Percentiles rank a stretch among this genome's conserved stretches.
Conservation (phyloP, 306 rosid genomes). For the Alnus rubra region DNA sequence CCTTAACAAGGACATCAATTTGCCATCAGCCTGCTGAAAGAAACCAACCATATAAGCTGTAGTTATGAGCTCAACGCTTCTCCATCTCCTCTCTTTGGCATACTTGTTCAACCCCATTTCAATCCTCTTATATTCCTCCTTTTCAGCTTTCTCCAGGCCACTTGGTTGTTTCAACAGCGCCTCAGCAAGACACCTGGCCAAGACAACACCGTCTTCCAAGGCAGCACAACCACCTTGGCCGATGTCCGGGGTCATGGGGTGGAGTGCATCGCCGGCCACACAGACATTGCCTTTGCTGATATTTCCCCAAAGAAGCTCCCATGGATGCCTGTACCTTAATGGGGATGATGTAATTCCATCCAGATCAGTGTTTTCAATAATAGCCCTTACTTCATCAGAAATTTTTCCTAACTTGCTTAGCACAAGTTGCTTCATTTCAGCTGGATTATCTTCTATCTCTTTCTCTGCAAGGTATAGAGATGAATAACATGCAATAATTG, state of each 20-base stretch:
- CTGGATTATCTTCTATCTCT: conserved; percentile 37
- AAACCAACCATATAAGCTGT: conserved; percentile 49
- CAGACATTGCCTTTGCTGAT: conserved; percentile 64
- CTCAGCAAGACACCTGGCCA: conserved; percentile 57
- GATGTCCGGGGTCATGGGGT: conserved; percentile 67
- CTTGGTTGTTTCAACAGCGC: conserved; percentile 31
- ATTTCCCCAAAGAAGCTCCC: conserved; percentile 62
- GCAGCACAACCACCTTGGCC: conserved; percentile 71
- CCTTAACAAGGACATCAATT: conserved; percentile 39
- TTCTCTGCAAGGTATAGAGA: conserved; percentile 34
- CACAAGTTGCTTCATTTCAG: conserved; percentile 47
- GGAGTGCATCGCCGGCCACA: conserved; percentile 70
- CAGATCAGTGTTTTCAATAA: conserved; percentile 45
- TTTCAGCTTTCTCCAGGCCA: conserved; percentile 9
- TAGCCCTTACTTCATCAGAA: conserved; percentile 37
- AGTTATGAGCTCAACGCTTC: conserved; percentile 48
- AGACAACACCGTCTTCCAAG: conserved; percentile 56
- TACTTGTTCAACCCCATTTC: conserved; percentile 57
- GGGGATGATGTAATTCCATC: conserved; percentile 34
- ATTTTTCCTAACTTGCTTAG: conserved; percentile 48
- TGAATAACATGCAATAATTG: not conserved
- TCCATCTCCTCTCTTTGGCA: conserved; percentile 66
- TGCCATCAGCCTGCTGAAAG: conserved; percentile 39
- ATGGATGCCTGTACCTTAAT: conserved; percentile 54
- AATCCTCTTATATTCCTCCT: conserved; percentile 36